phyloP scores from a whole-genome alignment of 148 eudicot genomes.

The Salicornia ramosissima region DNA sequence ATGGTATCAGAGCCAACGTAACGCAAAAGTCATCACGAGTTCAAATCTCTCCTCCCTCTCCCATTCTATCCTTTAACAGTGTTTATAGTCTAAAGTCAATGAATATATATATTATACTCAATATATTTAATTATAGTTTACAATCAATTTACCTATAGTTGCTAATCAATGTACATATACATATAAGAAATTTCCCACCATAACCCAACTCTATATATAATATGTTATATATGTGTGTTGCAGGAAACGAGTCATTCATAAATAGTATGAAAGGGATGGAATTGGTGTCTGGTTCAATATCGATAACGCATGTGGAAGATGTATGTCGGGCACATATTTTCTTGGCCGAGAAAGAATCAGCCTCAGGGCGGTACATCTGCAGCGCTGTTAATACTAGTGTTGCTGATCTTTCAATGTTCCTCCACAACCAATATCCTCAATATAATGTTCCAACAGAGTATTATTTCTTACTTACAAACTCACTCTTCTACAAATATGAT shows the following conservation, averaged over 20 bases:
- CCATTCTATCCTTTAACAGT: too few relatives aligned
- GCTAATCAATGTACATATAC: too few relatives aligned
- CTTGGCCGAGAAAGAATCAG: conserved; percentile 61
- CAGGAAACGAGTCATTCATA: conserved; percentile 48
- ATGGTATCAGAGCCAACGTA: too few relatives aligned
- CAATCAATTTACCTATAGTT: too few relatives aligned
- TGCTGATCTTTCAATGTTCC: conserved; percentile 49
- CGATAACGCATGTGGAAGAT: conserved; percentile 60
- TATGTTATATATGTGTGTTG: conserved; percentile 1
- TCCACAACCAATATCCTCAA: conserved; percentile 48
- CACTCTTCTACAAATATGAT: too few relatives aligned
- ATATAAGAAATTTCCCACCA: too few relatives aligned
- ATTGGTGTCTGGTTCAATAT: conserved; percentile 51
- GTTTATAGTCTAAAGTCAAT: too few relatives aligned
- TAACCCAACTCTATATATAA: background rate
- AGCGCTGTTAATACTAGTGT: conserved; percentile 52
- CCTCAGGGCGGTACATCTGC: conserved; percentile 62
- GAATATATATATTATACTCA: too few relatives aligned
- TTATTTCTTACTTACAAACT: background rate
- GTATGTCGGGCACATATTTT: conserved; percentile 60
- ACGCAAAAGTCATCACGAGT: too few relatives aligned
- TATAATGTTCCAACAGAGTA: conserved; percentile 57
- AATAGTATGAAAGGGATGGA: conserved; percentile 59
- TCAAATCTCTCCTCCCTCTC: too few relatives aligned
- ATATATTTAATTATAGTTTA: too few relatives aligned